Evolutionary conservation across 2,329 filamentous ascomycete species (phyloP).

Genomic region (Fusarium virguliforme): DNA sequence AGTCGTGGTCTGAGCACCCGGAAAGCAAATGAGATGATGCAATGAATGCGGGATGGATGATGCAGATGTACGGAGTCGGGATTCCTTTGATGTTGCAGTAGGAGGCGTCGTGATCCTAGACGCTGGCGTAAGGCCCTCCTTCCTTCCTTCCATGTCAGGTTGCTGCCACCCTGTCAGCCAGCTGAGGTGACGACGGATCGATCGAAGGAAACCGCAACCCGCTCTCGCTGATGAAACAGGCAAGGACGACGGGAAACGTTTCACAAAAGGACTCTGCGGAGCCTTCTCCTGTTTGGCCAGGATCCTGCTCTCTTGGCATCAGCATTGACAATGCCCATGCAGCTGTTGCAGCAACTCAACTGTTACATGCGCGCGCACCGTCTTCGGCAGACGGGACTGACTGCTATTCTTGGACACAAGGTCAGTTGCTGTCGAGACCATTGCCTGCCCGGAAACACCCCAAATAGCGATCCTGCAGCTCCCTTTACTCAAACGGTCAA

Average conservation of each 20-base stretch:
- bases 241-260: constrained; percentile 47
- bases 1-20: constrained; percentile 10
- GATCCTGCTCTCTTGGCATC: constrained; percentile 30
- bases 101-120: constrained; percentile 21
- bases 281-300: constrained; percentile 30
- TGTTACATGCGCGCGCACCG: constrained; percentile 21
- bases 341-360: constrained; percentile 13
- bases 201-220: constrained; percentile 32
- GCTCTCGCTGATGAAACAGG: constrained; percentile 46
- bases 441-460: background rate
- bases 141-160: background rate
- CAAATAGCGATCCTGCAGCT: constrained; percentile 23
- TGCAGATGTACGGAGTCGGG: background rate
- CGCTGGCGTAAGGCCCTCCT: constrained; percentile 20
- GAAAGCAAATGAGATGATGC: constrained; percentile 20
- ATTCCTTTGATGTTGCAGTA: background rate
- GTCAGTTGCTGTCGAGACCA: background rate
- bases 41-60: constrained; percentile 8
- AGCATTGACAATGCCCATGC: constrained; percentile 17
- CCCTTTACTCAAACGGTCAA: constrained; percentile 7
- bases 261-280: constrained; percentile 39
- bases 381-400: constrained; percentile 19
- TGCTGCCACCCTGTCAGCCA: background rate
- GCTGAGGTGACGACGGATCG: background rate
- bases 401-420: constrained; percentile 26